Evolutionary conservation across 257 asterid genomes (phyloP), one percentile per base, ranked within the genome.

Genomic region (Cruciata laevipes): DNA sequence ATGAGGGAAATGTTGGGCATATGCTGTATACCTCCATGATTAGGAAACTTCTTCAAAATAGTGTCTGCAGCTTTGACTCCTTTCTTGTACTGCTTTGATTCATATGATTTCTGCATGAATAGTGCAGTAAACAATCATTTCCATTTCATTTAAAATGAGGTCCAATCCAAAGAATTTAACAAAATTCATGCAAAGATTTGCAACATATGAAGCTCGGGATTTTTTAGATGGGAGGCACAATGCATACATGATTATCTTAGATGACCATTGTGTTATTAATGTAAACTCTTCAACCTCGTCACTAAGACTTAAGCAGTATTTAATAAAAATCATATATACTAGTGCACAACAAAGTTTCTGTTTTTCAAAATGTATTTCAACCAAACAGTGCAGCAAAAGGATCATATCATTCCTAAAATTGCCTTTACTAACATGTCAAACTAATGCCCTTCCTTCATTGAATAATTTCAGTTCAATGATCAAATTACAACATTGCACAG

Each of bases 11-110:
- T 63, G 63, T 59, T 67, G 58, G 44, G 35, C 86, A 74, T 47
- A 16, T 47, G 55, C 16, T 16, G 3, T 42, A 47, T 85, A 94
- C 99, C 99, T 90, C 99, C 99, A 88, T 94, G 99, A 77, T 94
- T 86, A 57, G 99, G 99, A 74, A 90, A 94, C 87, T 94, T 94
- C 87, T 90, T 94, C 67, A 94, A 81, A 76, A 94, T 87, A 49
- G 95, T 72, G 82, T 94, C 99, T 33, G 99, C 97, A 74, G 97
- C 97, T 88, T 88, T 94, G 81, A 94, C 65, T 44, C 99, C 99
- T 83, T 94, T 94, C 66, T 94, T 94, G 77, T 94, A 94, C 82
- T 94, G 99, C 72, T 94, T 94, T 18, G 97, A 85, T 78, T 94
- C 99, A 67, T 94, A 90, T 44, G 99, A 90, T 88, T 88, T 94